Percentiles rank a stretch among this genome's conserved stretches.
phyloP scores from a whole-genome alignment of 306 rosid species.

The Cucurbita pepo region DNA sequence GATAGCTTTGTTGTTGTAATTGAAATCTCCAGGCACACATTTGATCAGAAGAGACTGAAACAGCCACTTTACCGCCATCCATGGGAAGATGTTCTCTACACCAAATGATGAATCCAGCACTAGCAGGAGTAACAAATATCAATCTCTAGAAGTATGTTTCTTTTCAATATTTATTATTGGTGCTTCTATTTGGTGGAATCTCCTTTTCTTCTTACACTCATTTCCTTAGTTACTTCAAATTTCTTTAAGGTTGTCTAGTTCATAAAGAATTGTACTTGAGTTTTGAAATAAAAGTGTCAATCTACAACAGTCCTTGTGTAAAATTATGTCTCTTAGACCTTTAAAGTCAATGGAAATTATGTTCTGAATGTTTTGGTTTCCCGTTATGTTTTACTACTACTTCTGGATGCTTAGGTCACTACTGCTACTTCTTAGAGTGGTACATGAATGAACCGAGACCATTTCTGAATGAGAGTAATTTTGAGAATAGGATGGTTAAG shows the following conservation, averaged over 20 bases:
- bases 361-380: not conserved
- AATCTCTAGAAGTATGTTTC: not conserved
- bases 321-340: not conserved
- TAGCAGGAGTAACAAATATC: slow-evolving; percentile 5
- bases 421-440: too few species aligned
- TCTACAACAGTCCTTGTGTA: not conserved
- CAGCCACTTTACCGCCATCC: slow-evolving; percentile 99
- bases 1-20: slow-evolving; percentile 5
- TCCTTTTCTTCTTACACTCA: not conserved
- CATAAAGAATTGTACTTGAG: not conserved
- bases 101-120: slow-evolving; percentile 42
- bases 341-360: not conserved
- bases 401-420: not conserved
- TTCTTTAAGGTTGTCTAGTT: not conserved
- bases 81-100: slow-evolving; percentile 97
- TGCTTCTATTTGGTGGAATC: not conserved
- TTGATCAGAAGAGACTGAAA: slow-evolving; percentile 97
- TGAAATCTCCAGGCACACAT: slow-evolving; percentile 66
- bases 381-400: not conserved
- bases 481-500: too few species aligned
- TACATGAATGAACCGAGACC: too few species aligned
- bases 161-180: not conserved
- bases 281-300: not conserved
- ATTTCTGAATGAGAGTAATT: too few species aligned
- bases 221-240: not conserved